These are phyloP conservation scores for Juncus inflexus DNA, from an alignment of 176 grass and related monocot genomes.

Conservation along the genomic window DNA sequence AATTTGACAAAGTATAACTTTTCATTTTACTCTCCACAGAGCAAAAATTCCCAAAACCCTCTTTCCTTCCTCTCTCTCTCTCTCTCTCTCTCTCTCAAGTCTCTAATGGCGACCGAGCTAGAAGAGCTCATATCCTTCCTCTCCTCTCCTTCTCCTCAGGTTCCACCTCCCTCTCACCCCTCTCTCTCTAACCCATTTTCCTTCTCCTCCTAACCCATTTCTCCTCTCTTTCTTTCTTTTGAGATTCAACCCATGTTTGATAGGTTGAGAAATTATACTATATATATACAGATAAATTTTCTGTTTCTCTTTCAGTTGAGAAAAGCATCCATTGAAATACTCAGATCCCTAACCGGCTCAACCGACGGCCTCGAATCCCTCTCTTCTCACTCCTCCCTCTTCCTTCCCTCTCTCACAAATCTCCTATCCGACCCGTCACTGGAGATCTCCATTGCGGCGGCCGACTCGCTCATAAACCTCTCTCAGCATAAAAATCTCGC, in stretches of 20 bases:
- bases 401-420: slow-evolving; percentile 46
- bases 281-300: neutral
- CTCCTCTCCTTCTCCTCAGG: slow-evolving; percentile 45
- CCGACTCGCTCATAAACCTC: slow-evolving; percentile 85
- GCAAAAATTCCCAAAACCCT: neutral
- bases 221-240: neutral
- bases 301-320: slow-evolving; percentile 44
- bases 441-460: slow-evolving; percentile 45
- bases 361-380: slow-evolving; percentile 55
- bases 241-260: too few species aligned
- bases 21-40: neutral
- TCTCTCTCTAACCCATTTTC: neutral
- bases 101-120: slow-evolving; percentile 66
- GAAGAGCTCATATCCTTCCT: slow-evolving; percentile 76
- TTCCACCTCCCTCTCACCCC: neutral
- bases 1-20: too few species aligned
- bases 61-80: neutral
- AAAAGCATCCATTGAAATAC: slow-evolving; percentile 64
- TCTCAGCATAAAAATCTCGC: slow-evolving; percentile 56
- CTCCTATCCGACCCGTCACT: slow-evolving; percentile 41
- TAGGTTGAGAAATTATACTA: neutral
- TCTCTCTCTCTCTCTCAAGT: neutral
- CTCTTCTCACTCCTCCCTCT: slow-evolving; percentile 33
- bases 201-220: neutral
- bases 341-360: slow-evolving; percentile 66